Evolutionary conservation across 2,329 filamentous ascomycete species (phyloP), one percentile per base, ranked within the genome.

Genomic region (Pseudogymnoascus sp.): DNA sequence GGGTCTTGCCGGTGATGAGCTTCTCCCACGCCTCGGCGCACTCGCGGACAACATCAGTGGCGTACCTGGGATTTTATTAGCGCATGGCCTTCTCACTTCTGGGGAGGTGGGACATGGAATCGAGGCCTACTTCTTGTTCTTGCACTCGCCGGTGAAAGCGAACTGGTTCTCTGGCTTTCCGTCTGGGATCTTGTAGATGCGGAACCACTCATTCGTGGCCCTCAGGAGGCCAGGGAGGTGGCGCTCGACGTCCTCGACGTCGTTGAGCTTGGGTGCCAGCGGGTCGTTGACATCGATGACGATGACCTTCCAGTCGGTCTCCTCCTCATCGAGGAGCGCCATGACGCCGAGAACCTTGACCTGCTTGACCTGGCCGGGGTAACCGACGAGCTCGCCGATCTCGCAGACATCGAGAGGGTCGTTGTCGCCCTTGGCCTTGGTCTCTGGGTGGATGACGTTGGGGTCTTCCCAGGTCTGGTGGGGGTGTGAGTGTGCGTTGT

Each of bases 91-190:
- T 14, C 49, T 59, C 10, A 19, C 16, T 21, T 43, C 5, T 29
- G 21, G 6, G 33, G 26, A 14, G 41, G 2, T 2, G 39, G 4
- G 19, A n/a, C 4, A 4, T 4, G 45, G 38, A 8, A 41, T 21
- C 8, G 31, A 11, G 10, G 16, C 59, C 70, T 71, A 92, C 89
- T 89, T 91, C 87, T 92, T 96, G 88, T 99, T 99, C 89, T 99
- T 99, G 90, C 93, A 97, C 84, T 99, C 94, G 82, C 94, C 94
- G 65, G 92, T 97, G 84, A 99, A 99, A 73, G 94, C 94, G 75
- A 99, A 99, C 83, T 97, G 94, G 87, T 99, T 99, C 89, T 99
- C 94, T 73, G 93, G 92, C 92, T 99, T 99, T 84, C 94, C 94
- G 76, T 99, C 94, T 75, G 94, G 94, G 80, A 99, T 99, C 86